Percentiles rank a stretch among this genome's conserved stretches.
These are phyloP conservation scores for Teratosphaeria zuluensis DNA, from an alignment of 2,329 filamentous ascomycete species.

Conservation along the genomic window DNA sequence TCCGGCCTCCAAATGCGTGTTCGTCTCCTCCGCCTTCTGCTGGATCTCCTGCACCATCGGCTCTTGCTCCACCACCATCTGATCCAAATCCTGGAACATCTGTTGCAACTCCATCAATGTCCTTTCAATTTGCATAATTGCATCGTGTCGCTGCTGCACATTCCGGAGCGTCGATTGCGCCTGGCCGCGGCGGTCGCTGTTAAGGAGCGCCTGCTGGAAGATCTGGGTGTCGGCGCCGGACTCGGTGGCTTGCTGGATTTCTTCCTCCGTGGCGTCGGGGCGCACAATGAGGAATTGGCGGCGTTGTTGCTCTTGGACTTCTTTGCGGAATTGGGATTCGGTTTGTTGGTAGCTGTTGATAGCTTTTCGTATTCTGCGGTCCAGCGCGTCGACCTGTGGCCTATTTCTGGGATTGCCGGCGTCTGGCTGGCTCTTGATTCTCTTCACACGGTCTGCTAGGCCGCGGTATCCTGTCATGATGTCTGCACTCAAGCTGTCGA, in stretches of 20 bases:
- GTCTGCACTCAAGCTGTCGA: conserved; percentile 64
- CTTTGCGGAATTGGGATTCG: conserved; percentile 71
- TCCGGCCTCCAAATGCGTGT: conserved; percentile 73
- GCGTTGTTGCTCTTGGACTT: conserved; percentile 72
- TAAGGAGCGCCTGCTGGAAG: conserved; percentile 79
- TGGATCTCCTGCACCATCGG: conserved; percentile 71
- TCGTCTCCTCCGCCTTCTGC: conserved; percentile 74
- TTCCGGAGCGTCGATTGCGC: conserved; percentile 69
- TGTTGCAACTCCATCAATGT: conserved; percentile 81
- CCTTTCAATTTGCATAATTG: conserved; percentile 83
- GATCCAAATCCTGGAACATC: conserved; percentile 83
- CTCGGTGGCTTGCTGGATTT: conserved; percentile 69
- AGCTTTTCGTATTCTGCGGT: conserved; percentile 67
- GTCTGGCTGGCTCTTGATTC: conserved; percentile 70
- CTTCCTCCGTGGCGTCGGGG: conserved; percentile 63
- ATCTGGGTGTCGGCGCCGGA: conserved; percentile 62
- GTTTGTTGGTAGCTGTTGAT: conserved; percentile 74
- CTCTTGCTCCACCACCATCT: conserved; percentile 78
- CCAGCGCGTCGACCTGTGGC: conserved; percentile 71
- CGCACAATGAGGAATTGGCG: conserved; percentile 75
- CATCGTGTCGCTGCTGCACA: conserved; percentile 72
- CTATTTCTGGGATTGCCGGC: conserved; percentile 63
- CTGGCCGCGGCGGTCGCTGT: conserved; percentile 70
- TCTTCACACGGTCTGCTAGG: conserved; percentile 68
- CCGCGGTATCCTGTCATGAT: conserved; percentile 76